These are phyloP conservation scores for Chamaecrista fasciculata DNA, from an alignment of 306 rosid species.

Conservation along the genomic window DNA sequence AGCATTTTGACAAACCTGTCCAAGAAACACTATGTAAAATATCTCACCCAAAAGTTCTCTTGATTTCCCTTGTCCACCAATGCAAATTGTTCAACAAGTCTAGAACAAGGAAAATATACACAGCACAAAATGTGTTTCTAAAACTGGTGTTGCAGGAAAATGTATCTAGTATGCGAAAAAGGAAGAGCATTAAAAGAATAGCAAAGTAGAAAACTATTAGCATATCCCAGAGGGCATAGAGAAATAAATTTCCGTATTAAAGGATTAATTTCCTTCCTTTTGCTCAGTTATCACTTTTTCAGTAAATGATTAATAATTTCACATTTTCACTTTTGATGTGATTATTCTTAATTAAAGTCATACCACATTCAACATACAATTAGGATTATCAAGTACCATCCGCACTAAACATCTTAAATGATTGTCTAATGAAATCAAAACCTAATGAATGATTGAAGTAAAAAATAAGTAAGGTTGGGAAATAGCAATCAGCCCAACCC, in stretches of 20 bases:
- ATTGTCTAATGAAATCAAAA: neutral
- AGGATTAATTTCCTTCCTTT: neutral
- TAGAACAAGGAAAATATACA: slow-evolving; percentile 10
- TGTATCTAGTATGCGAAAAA: neutral
- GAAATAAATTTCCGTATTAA: neutral
- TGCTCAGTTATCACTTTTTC: no score
- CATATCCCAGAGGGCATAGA: neutral
- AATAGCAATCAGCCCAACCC: neutral
- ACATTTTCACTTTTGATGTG: neutral
- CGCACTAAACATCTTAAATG: no score
- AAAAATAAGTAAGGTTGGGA: neutral
- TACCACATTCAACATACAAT: neutral
- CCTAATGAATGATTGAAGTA: neutral
- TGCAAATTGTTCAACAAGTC: neutral
- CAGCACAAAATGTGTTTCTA: neutral
- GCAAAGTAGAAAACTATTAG: neutral
- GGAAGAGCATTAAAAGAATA: neutral
- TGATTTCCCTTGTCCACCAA: slow-evolving; percentile 17
- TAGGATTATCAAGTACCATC: neutral
- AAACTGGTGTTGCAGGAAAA: neutral
- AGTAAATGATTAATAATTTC: no score
- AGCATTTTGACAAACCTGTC: slow-evolving; percentile 69
- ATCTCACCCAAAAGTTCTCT: neutral
- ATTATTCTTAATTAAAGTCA: no score
- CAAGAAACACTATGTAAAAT: neutral